These are phyloP conservation scores for Incumbomyces delicatus DNA, from an alignment of 2,329 filamentous ascomycete genomes.

Conservation along the genomic window DNA sequence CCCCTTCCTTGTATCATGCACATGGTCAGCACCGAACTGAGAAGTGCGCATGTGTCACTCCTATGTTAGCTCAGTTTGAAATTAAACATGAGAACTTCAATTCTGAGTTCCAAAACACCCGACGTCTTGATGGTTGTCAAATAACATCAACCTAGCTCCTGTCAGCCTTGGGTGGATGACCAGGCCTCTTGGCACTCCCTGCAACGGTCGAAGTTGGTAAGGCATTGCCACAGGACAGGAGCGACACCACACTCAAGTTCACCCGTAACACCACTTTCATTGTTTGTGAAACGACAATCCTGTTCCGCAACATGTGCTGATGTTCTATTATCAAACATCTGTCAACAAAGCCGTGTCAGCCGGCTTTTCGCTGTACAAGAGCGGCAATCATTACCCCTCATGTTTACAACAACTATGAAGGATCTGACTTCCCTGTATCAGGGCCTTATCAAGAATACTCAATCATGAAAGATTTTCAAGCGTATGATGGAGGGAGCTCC, in stretches of 20 bases:
- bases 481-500: constrained; percentile 51
- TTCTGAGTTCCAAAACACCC: too few species aligned
- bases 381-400: constrained; percentile 47
- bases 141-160: too few species aligned
- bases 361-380: constrained; percentile 42
- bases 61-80: too few species aligned
- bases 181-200: constrained; percentile 3
- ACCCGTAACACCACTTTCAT: constrained; percentile 13
- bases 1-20: too few species aligned
- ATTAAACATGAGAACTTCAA: too few species aligned
- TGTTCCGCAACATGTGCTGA: constrained; percentile 46
- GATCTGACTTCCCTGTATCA: constrained; percentile 47
- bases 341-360: constrained; percentile 35
- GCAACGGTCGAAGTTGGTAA: background rate
- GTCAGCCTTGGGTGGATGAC: background rate
- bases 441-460: constrained; percentile 58
- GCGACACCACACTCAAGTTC: background rate
- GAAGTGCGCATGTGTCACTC: too few species aligned
- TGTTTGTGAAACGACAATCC: constrained; percentile 29
- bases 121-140: too few species aligned
- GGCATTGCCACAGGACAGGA: background rate
- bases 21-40: too few species aligned
- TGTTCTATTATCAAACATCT: constrained; percentile 42
- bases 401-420: constrained; percentile 53
- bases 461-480: constrained; percentile 36